These are phyloP conservation scores for Phytopythium vexans DNA, from an alignment of 352 stramenopile species.

Conservation along the genomic window DNA sequence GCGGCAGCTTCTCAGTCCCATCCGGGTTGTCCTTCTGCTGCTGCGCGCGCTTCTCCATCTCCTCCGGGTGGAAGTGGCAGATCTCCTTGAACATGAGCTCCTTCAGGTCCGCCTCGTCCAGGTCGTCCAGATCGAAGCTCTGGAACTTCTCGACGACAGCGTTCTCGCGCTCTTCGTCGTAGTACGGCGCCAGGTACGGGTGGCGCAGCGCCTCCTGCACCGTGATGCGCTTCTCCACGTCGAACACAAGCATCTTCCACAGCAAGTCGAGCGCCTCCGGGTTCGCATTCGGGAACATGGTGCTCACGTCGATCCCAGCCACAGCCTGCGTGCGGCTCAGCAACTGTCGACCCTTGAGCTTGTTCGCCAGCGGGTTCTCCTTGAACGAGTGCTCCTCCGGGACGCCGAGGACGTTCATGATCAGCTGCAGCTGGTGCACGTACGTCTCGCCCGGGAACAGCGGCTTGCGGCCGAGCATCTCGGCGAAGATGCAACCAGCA, in stretches of 20 bases:
- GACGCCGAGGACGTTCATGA: conserved; percentile 88
- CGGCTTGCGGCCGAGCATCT: conserved; percentile 85
- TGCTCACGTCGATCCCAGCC: conserved; percentile 74
- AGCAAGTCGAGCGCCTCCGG: conserved; percentile 78
- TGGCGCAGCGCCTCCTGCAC: conserved; percentile 95
- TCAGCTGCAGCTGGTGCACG: conserved; percentile 85
- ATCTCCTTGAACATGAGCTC: conserved; percentile 92
- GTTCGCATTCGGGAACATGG: conserved; percentile 86
- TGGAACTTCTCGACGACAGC: conserved; percentile 72
- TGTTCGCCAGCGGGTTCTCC: conserved; percentile 85
- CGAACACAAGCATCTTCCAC: conserved; percentile 89
- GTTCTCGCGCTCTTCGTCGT: conserved; percentile 72
- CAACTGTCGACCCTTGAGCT: conserved; percentile 82
- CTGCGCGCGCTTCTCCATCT: conserved; percentile 87
- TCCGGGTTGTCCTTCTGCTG: conserved; percentile 73
- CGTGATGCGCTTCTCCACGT: conserved; percentile 95
- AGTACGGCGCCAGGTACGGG: conserved; percentile 93
- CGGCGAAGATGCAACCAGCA: conserved; percentile 84
- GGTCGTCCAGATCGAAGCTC: conserved; percentile 83
- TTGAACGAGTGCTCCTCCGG: conserved; percentile 87
- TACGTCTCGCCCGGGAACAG: conserved; percentile 86
- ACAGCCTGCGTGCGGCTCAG: conserved; percentile 79
- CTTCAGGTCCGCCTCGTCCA: conserved; percentile 83
- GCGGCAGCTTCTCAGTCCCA: conserved; percentile 63
- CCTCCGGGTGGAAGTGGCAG: conserved; percentile 84